Evolutionary conservation across 1,284 basidiomycete species (phyloP).

Genomic region (Waitea zeae): DNA sequence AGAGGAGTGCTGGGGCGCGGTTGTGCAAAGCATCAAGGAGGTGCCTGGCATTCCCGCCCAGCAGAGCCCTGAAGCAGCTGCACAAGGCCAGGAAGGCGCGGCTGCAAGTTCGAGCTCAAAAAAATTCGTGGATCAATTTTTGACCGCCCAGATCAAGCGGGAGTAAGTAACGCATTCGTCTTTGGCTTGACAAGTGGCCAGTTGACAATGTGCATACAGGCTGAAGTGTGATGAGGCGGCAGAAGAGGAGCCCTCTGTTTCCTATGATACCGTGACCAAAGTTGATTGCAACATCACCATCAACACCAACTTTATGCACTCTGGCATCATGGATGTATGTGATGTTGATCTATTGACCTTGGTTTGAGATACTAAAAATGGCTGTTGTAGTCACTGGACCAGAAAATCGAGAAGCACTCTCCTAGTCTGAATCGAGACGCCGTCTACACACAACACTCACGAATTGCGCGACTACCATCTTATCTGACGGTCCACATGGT

Average conservation of each 20-base stretch:
- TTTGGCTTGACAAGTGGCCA: background rate
- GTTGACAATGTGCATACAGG: slow-evolving; percentile 18
- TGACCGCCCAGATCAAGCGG: slow-evolving; percentile 70
- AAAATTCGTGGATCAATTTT: slow-evolving; percentile 71
- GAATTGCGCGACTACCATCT: slow-evolving; percentile 70
- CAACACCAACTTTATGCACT: slow-evolving; percentile 79
- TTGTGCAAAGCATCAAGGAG: slow-evolving; percentile 65
- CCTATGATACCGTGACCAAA: slow-evolving; percentile 68
- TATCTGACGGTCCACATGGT: slow-evolving; percentile 89
- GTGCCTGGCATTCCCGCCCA: slow-evolving; percentile 25
- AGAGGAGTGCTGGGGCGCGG: slow-evolving; percentile 85
- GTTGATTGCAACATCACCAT: slow-evolving; percentile 85
- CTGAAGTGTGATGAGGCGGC: slow-evolving; percentile 68
- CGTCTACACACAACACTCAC: slow-evolving; percentile 68
- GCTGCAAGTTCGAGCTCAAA: slow-evolving; percentile 13
- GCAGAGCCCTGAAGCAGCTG: background rate
- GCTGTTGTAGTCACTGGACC: slow-evolving; percentile 51
- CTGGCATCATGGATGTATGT: slow-evolving; percentile 73
- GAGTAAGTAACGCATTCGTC: slow-evolving; percentile 35
- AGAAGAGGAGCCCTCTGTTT: slow-evolving; percentile 53
- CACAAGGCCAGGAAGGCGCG: background rate
- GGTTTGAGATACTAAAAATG: background rate
- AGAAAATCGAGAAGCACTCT: slow-evolving; percentile 78
- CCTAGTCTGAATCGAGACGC: slow-evolving; percentile 69
- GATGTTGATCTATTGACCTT: background rate